Base-by-base conservation (phyloP, 352 stramenopile genomes). In the Aphanomyces astaci region DNA sequence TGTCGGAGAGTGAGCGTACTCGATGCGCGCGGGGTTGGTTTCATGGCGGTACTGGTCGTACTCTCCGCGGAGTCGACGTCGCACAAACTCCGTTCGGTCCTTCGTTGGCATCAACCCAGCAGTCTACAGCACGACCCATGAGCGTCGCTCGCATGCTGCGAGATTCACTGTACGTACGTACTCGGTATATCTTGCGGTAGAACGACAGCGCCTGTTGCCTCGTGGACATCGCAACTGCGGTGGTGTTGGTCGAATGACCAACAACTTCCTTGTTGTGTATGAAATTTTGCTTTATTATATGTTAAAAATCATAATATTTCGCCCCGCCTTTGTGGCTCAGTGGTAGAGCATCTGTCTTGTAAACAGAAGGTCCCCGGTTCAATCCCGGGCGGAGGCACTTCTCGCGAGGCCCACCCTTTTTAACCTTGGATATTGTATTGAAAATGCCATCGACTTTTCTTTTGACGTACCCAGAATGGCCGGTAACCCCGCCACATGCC, bases 181-280 rank as follows among this genome's bases (percentile, higher is more conserved):
- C 81, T 63, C 83, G 83, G 62, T 90, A 92, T 63, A 92, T 92
- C 5, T 78, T 76, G 60, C 83, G 81, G 60, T 92, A 92, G 62
- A 90, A 69, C 40, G 76, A 78, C 68, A 89, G 62, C 51, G 79
- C 80, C 63, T 90, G 74, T 10, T 49, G 62, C 63, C 71, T 60
- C 57, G 74, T 68, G 30, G 24, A 52, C 17, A n/a, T n/a, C n/a
- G n/a, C n/a, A 43, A 7, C 36, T 43, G 51, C 30, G 25, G 4
- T 59, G 25, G 10, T 59, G 19, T 7, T 59, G 4, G 30, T 24
- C 9, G 22, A 59, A 5, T 39, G 2, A 11, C n/a, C 51, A 30
- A 59, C 33, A 22, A 10, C 7, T 33, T 15, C 36, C 36, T 15
- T 43, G n/a, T n/a, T n/a, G n/a, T n/a, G n/a, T n/a, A n/a, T n/a